Percentiles rank a stretch among this genome's conserved stretches.
Evolutionary conservation across 306 rosid genomes (phyloP).

Genomic region (Quercus mongolica): DNA sequence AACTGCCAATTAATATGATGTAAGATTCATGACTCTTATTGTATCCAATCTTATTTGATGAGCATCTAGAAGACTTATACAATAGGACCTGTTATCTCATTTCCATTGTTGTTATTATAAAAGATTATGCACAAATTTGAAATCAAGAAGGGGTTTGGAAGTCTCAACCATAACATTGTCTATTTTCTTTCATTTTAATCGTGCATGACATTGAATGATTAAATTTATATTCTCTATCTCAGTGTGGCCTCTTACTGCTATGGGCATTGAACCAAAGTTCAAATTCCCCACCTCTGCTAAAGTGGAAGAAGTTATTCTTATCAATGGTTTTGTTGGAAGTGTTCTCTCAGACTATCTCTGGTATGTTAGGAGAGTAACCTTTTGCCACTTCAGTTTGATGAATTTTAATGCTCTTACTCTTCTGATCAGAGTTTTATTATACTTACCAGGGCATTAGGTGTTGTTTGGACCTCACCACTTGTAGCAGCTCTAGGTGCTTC

Average conservation of each 20-base stretch:
- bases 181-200: conserved; percentile 6
- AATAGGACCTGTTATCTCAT: neutral
- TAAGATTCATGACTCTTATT: neutral
- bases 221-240: neutral
- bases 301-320: conserved; percentile 21
- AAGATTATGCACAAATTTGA: neutral
- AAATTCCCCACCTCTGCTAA: conserved; percentile 17
- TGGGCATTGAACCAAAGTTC: conserved; percentile 35
- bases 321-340: conserved; percentile 32
- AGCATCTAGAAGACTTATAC: neutral
- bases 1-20: neutral
- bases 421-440: neutral
- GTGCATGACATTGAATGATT: neutral
- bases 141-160: neutral
- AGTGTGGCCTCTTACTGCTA: conserved; percentile 28
- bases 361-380: neutral
- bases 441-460: conserved; percentile 26
- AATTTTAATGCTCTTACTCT: neutral
- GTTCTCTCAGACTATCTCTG: conserved; percentile 32
- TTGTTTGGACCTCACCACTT: conserved; percentile 32
- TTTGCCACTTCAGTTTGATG: neutral
- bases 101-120: neutral
- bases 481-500: conserved; percentile 32
- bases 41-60: neutral
- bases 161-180: neutral